Base-by-base conservation (phyloP, 169 alveolate genomes). In the Plasmodium cynomolgi region DNA sequence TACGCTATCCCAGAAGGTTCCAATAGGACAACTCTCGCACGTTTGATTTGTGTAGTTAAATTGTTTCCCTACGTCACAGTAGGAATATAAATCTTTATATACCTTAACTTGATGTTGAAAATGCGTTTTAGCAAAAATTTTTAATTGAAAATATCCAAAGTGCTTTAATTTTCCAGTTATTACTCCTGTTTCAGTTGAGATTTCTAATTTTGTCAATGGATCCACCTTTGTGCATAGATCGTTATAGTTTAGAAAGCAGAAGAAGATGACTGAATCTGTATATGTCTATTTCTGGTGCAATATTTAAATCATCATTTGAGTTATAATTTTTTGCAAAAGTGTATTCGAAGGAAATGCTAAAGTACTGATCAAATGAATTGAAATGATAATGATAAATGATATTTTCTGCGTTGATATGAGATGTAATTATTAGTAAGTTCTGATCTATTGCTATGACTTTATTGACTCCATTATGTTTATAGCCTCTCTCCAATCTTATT, bases 61-160 rank as follows among this genome's bases (percentile, higher is more conserved):
- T 8, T 81, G 79, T 91, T 91, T 71, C 17, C 92, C 92, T 26
- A 83, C 47, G 29, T 54, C 91, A 81, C 95, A 91, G 47, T 75
- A 83, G 41, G 95, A 81, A 82, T 77, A 81, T 91, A 91, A 81
- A 39, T 91, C 47, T 37, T 71, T 73, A 72, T 91, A 91, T 54
- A 54, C 44, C 54, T 81, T 81, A 54, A 91, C 83, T 81, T 81
- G 83, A 56, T 81, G 84, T 39, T 91, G 92, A 81, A 91, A 91
- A 82, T 91, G 68, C 17, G 92, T 91, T 91, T 82, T 91, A 34
- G 95, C 95, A 91, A 91, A 91, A 29, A 91, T 91, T 82, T 47
- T 81, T 71, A 91, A 91, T 33, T 68, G 50, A 50, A 91, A 91
- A 6, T 4, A 54, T 17, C 95, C 95, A 73, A 81, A 91, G 84